A percentile compares a stretch with the other conserved stretches of the same genome.
phyloP scores from a whole-genome alignment of 2,329 filamentous ascomycete genomes.

The Cladosporium sp. region DNA sequence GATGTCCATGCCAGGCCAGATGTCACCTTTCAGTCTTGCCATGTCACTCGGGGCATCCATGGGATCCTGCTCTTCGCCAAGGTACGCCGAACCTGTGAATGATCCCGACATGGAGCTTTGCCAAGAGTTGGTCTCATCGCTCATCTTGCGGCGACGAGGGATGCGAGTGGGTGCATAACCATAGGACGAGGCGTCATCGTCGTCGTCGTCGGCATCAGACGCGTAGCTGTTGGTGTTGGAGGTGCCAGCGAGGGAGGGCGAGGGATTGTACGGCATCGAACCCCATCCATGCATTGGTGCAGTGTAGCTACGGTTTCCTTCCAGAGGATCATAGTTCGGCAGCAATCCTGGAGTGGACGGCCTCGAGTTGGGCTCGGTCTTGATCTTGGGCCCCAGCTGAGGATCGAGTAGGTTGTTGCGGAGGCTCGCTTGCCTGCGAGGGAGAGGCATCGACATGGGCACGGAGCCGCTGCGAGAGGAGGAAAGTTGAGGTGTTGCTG shows the following conservation, averaged over 20 bases:
- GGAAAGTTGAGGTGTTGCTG: neutral
- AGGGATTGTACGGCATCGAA: slow-evolving; percentile 12
- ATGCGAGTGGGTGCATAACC: slow-evolving; percentile 6
- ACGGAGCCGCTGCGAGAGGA: slow-evolving; percentile 25
- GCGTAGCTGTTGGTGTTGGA: slow-evolving; percentile 21
- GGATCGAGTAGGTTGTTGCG: slow-evolving; percentile 30
- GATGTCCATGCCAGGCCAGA: slow-evolving; percentile 74
- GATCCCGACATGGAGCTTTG: slow-evolving; percentile 9
- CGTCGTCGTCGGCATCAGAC: slow-evolving; percentile 7
- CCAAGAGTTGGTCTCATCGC: slow-evolving; percentile 19
- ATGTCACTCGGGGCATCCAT: slow-evolving; percentile 29
- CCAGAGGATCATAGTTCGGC: slow-evolving; percentile 16
- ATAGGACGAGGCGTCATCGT: slow-evolving; percentile 14
- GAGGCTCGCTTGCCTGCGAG: slow-evolving; percentile 15
- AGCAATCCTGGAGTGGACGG: slow-evolving; percentile 23
- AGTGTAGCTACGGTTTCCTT: slow-evolving; percentile 23
- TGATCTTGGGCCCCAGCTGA: slow-evolving; percentile 25
- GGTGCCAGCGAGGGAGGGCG: slow-evolving; percentile 21
- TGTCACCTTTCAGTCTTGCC: slow-evolving; percentile 64
- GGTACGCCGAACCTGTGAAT: slow-evolving; percentile 16
- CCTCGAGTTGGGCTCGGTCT: slow-evolving; percentile 23
- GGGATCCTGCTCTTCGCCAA: slow-evolving; percentile 29
- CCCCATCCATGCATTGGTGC: slow-evolving; percentile 37
- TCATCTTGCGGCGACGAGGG: slow-evolving; percentile 10
- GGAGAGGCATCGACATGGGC: slow-evolving; percentile 7